These are phyloP conservation scores for Tylopilus sp. DNA, from an alignment of 768 basidiomycete genomes.

Conservation along the genomic window DNA sequence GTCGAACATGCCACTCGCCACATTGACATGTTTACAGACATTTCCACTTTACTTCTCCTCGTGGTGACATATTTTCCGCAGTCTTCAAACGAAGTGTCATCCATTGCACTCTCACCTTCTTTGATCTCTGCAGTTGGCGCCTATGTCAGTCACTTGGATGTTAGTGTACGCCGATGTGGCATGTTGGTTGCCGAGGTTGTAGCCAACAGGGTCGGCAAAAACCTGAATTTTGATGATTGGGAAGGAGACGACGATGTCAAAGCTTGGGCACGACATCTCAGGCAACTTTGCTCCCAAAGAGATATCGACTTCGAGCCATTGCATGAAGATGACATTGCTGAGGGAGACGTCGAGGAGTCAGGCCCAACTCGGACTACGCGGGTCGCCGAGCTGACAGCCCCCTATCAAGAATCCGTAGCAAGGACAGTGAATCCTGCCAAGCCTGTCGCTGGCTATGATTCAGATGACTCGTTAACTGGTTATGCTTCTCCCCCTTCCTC, in stretches of 20 bases:
- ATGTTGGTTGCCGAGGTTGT: constrained; percentile 90
- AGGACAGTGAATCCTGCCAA: constrained; percentile 6
- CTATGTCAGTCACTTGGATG: constrained; percentile 79
- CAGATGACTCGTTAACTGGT: constrained; percentile 78
- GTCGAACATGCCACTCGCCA: not conserved
- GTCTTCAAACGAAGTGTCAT: constrained; percentile 42
- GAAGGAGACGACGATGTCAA: constrained; percentile 67
- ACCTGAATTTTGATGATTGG: constrained; percentile 81
- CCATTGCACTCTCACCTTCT: constrained; percentile 48
- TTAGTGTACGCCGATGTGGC: constrained; percentile 76
- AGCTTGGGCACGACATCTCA: constrained; percentile 60
- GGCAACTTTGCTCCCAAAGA: constrained; percentile 46
- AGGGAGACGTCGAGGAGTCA: constrained; percentile 6
- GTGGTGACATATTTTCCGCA: constrained; percentile 57
- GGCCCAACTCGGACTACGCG: constrained; percentile 16
- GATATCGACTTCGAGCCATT: constrained; percentile 48
- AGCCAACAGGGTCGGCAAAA: constrained; percentile 58
- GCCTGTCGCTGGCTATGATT: constrained; percentile 50
- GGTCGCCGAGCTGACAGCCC: not conserved
- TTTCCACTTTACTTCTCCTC: constrained; percentile 69
- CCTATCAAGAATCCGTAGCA: not conserved
- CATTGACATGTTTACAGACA: constrained; percentile 43
- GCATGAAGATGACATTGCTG: constrained; percentile 11
- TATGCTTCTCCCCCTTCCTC: constrained; percentile 67
- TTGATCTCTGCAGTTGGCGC: constrained; percentile 68